Conservation (phyloP, 1,139 yeast species). For the Nakaseomyces delphensis region DNA sequence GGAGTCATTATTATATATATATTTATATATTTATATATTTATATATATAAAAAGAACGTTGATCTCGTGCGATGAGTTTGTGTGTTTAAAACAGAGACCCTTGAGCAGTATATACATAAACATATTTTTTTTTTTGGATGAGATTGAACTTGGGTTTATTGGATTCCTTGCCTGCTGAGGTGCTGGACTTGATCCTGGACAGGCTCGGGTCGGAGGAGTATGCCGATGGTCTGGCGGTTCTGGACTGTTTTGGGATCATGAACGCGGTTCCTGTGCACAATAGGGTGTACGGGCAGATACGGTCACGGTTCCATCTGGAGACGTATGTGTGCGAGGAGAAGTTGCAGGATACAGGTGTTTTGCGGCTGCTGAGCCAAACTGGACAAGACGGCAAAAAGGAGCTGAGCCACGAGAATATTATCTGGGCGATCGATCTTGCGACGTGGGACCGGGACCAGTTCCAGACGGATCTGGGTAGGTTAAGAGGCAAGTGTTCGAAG, state of each 20-base stretch:
- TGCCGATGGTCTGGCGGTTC: background rate
- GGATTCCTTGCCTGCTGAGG: conserved; percentile 1
- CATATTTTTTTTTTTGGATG: no score
- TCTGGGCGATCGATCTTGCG: conserved; percentile 1
- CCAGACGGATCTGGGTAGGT: background rate
- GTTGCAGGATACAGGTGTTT: background rate
- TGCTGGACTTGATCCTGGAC: conserved; percentile 1
- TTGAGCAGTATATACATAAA: no score
- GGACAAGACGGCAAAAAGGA: conserved; percentile 1
- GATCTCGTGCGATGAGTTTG: no score
- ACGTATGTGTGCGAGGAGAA: background rate
- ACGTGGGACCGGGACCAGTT: background rate
- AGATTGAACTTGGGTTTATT: background rate
- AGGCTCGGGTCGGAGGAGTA: conserved; percentile 2
- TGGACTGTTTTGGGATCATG: conserved; percentile 3
- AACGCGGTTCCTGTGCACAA: conserved; percentile 2
- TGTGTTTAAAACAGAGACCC: no score
- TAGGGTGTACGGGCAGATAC: background rate
- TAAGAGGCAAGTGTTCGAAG: background rate
- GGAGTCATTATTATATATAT: no score
- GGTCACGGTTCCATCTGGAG: conserved; percentile 1
- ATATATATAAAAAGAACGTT: no score
- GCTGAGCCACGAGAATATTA: conserved; percentile 3
- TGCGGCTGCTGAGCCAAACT: background rate
- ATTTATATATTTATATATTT: no score